Conservation (phyloP, 768 basidiomycete genomes). For the Naganishia vaughanmartiniae region DNA sequence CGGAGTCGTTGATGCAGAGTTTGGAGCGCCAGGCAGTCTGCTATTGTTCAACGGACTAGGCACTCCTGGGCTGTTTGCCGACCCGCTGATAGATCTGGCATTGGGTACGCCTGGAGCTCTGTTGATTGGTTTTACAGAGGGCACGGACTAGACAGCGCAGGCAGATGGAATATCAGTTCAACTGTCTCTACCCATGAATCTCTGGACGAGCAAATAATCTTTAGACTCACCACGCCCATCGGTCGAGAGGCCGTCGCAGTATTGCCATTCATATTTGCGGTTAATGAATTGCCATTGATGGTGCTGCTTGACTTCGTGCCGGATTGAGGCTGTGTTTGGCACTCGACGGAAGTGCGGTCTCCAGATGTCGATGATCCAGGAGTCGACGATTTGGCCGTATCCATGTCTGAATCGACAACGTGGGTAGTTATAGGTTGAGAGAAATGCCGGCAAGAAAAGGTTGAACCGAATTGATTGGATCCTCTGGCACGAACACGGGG, state of each 20-base stretch:
- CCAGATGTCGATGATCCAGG: background rate
- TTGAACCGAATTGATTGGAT: background rate
- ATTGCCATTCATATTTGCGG: constrained; percentile 18
- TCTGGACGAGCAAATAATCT: background rate
- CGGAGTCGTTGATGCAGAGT: background rate
- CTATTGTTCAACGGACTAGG: constrained; percentile 15
- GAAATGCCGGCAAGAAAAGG: background rate
- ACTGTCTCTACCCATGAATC: background rate
- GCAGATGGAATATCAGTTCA: background rate
- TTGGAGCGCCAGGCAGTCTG: background rate
- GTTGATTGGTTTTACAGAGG: constrained; percentile 9
- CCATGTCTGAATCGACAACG: background rate
- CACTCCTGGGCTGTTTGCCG: constrained; percentile 7
- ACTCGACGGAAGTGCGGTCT: background rate
- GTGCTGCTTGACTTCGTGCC: background rate
- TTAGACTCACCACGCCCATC: background rate
- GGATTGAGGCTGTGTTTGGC: background rate
- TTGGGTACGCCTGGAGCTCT: constrained; percentile 1
- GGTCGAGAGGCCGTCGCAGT: constrained; percentile 3
- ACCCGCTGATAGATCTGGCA: background rate
- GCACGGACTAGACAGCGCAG: background rate
- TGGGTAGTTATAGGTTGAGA: background rate
- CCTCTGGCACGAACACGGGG: background rate
- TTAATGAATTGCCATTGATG: constrained; percentile 10
- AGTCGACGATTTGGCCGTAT: background rate